These are phyloP conservation scores for Schizosaccharomyces lindneri DNA, from an alignment of 805 yeast genomes.

Conservation along the genomic window DNA sequence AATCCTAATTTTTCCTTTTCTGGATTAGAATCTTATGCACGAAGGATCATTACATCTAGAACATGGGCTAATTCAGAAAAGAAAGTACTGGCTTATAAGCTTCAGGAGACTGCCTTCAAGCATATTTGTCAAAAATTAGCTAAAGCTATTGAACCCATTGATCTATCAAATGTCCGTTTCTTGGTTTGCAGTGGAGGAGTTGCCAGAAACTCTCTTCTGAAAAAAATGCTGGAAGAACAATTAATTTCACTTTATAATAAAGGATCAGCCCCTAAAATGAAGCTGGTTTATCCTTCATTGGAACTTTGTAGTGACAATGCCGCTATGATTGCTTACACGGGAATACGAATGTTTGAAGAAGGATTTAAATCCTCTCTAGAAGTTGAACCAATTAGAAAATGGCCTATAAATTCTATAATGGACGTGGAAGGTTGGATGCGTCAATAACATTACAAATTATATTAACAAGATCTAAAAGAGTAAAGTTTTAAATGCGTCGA, in stretches of 20 bases:
- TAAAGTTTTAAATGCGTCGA: no score
- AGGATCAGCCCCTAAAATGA: constrained; percentile 2
- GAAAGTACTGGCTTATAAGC: constrained; percentile 8
- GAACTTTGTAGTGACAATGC: constrained; percentile 81
- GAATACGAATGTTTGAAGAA: constrained; percentile 53
- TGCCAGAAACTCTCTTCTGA: constrained; percentile 41
- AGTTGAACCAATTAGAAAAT: constrained; percentile 45
- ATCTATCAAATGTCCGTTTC: constrained; percentile 12
- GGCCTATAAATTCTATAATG: constrained; percentile 20
- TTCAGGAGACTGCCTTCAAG: constrained; percentile 42
- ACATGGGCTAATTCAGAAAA: constrained; percentile 1
- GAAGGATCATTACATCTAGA: constrained; percentile 4
- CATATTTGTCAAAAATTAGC: constrained; percentile 47
- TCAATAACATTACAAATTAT: not conserved
- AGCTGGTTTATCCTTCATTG: constrained; percentile 41
- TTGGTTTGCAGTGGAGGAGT: constrained; percentile 89
- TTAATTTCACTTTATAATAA: not conserved
- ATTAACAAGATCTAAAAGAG: not conserved
- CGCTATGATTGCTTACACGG: constrained; percentile 94
- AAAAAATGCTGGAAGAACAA: constrained; percentile 18
- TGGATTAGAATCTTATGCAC: not conserved
- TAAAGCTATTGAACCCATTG: constrained; percentile 18
- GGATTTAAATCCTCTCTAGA: constrained; percentile 23
- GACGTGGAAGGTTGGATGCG: not conserved
- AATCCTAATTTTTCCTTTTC: not conserved